Conservation (phyloP, 2,329 filamentous ascomycete genomes). For the Aspergillus luchuensis region DNA sequence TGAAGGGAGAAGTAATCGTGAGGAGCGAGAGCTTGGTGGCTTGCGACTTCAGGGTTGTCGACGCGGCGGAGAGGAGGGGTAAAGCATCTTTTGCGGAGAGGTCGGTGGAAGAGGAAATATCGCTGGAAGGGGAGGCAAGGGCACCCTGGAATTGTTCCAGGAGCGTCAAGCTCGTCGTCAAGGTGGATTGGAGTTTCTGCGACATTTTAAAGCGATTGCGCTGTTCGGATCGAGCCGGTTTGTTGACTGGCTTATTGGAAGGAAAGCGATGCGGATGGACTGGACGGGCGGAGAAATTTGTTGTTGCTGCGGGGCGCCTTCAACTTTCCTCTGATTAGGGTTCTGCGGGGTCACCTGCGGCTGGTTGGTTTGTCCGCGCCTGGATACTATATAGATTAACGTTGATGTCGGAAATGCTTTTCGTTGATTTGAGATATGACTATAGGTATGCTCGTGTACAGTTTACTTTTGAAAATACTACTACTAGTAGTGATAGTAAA, state of each 20-base stretch:
- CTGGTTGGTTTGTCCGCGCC: neutral
- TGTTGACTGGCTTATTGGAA: neutral
- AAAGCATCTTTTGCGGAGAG: slow-evolving; percentile 50
- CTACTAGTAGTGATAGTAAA: too few relatives aligned
- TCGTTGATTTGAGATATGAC: too few relatives aligned
- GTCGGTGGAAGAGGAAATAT: slow-evolving; percentile 4
- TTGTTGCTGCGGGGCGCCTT: slow-evolving; percentile 29
- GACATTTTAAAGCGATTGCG: slow-evolving; percentile 28
- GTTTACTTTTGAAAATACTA: too few relatives aligned
- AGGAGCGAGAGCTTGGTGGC: slow-evolving; percentile 85
- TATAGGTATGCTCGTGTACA: too few relatives aligned
- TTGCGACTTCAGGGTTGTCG: slow-evolving; percentile 75
- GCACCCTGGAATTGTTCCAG: slow-evolving; percentile 43
- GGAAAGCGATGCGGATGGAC: slow-evolving; percentile 4
- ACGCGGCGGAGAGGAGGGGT: slow-evolving; percentile 69
- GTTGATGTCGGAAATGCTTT: too few relatives aligned
- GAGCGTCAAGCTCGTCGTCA: slow-evolving; percentile 41
- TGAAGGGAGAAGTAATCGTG: slow-evolving; percentile 83
- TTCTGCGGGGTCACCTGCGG: slow-evolving; percentile 32
- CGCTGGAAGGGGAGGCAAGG: slow-evolving; percentile 30
- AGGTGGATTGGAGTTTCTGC: slow-evolving; percentile 32
- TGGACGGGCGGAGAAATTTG: slow-evolving; percentile 28
- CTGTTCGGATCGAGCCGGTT: neutral
- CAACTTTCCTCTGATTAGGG: slow-evolving; percentile 30
- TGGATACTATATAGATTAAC: neutral